Evolutionary conservation across 768 basidiomycete species (phyloP), one percentile per base, ranked within the genome.

Genomic region (Albatrellus ellisii): DNA sequence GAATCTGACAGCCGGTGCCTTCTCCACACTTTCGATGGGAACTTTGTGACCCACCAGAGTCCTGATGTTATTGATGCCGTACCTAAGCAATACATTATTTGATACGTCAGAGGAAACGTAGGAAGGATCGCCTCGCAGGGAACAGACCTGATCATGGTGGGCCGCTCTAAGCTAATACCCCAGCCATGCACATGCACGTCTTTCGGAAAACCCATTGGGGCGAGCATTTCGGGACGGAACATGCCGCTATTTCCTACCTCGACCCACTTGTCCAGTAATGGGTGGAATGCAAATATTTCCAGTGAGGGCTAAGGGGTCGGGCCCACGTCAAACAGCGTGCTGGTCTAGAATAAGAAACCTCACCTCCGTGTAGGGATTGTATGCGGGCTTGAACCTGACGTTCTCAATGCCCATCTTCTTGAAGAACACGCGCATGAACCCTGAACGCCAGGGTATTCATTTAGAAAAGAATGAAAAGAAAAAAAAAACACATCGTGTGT

Each of bases 181-280:
- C 92, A 99, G 14, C 95, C 95, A 48, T 91, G 87, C 20, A 97
- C 94, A 20, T 91, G 80, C 9, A 98, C 90, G 54, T 91, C 91
- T 50, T 87, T 84, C 0, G 95, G 95, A 57, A 98, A 79, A 25
- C 95, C 95, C 92, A 98, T 97, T 6, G 95, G 91, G 58, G 91
- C 91, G 25, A 99, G 68, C 94, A 99, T 97, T 60, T 99, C 95
- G 3, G 95, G 95, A 26, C 95, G 77, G 79, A 99, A 99, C 86
- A 99, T 94, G 18, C 95, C 95, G 56, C 90, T 94, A 64, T 98
- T 98, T 26, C 94, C 94, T 25, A 98, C 89, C 61, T 97, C 94
- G 26, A 98, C 92, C 90, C 91, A 95, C 54, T 85, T 84, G 59
- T 85, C 69, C 28, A 98, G 73, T 62, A 80, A 75, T 28, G 91